Percentiles rank a stretch among this genome's conserved stretches.
Evolutionary conservation across 2,329 filamentous ascomycete species (phyloP).

Genomic region (Botrytis tulipae): DNA sequence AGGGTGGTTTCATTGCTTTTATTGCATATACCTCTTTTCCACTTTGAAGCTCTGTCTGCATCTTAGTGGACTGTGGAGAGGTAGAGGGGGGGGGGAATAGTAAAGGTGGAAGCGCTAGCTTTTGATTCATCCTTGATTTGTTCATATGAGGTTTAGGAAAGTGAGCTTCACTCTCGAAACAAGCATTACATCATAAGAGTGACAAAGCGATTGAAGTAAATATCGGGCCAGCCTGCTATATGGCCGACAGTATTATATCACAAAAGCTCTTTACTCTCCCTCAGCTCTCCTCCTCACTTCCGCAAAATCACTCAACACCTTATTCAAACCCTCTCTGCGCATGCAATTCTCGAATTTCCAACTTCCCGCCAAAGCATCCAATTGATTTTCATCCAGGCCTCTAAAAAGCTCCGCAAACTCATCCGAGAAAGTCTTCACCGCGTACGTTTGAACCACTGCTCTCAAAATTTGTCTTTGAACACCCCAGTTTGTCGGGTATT

Average conservation of each 20-base stretch:
- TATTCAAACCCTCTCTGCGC: constrained; percentile 43
- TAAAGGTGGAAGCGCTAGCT: not conserved
- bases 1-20: not conserved
- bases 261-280: not conserved
- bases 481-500: constrained; percentile 43
- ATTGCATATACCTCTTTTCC: not conserved
- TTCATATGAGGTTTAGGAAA: not conserved
- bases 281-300: not conserved
- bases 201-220: not conserved
- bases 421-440: constrained; percentile 51
- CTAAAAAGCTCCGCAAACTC: constrained; percentile 57
- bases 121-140: not conserved
- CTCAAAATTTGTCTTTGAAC: constrained; percentile 50
- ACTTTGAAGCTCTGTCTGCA: not conserved
- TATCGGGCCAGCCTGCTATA: not conserved
- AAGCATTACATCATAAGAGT: not conserved
- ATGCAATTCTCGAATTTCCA: constrained; percentile 53
- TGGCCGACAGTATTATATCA: no score
- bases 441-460: constrained; percentile 47
- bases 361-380: constrained; percentile 49
- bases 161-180: not conserved
- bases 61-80: not conserved
- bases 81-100: no score
- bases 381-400: constrained; percentile 49
- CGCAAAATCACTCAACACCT: constrained; percentile 31